Conservation (phyloP, 129 eudicot species). For the Helianthus annuus region HanXRQr2.0-SUNRISE NC_035446.2:167716103-167716602, state of each 20-base stretch:
- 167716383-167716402: constrained; percentile 92
- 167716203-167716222: constrained; percentile 84
- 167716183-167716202: constrained; percentile 96
- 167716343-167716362: constrained; percentile 99
- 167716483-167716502: constrained; percentile 25
- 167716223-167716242: constrained; percentile 95
- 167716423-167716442: constrained; percentile 75
- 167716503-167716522: constrained; percentile 16
- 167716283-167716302: constrained; percentile 97
- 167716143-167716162: constrained; percentile 10
- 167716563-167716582: no score
- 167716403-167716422: constrained; percentile 95
- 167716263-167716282: constrained; percentile 89
- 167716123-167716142: neutral
- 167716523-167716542: constrained; percentile 5
- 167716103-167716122: neutral
- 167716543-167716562: no score
- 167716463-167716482: constrained; percentile 31
- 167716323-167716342: constrained; percentile 67
- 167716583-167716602: no score
- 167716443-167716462: constrained; percentile 66
- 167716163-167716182: constrained; percentile 69
- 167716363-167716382: constrained; percentile 90
- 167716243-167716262: constrained; percentile 94
- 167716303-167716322: constrained; percentile 83